Evolutionary conservation across 345 rosid species (phyloP), one percentile per base, ranked within the genome.

Genomic region (Clausena lansium): DNA sequence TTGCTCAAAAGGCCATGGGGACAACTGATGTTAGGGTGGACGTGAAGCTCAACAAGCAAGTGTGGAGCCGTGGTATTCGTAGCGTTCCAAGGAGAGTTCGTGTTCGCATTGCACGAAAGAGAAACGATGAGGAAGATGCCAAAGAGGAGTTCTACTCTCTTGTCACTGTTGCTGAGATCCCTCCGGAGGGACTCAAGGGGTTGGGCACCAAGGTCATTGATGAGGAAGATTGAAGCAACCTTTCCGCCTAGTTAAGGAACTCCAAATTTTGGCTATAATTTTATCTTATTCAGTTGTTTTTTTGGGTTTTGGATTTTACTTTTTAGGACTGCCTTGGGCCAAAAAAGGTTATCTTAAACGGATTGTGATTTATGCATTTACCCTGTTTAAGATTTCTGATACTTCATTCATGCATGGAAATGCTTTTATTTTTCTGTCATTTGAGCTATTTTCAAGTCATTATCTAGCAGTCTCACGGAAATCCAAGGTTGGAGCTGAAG

Each of bases 31-130:
- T 90, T 0, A 89, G 98, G 24, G 93, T 93, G 1, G 96, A 91
- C 74, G 96, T 93, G 70, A 93, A 93, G 86, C 85, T 93, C 57
- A 93, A 93, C 94, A 90, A 91, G 87, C 93, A 86, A 1, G 64
- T 93, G 2, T 93, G 98, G 96, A 93, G 98, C 86, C 87, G 83
- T 55, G 98, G 96, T 4, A 91, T 93, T 66, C 85, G 98, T 59
- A 84, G 98, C 2, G 94, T 92, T 5, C 94, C 95, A 7, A 89
- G 95, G 83, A 86, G 97, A 81, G 77, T 90, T 2, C 86, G 97
- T 41, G 96, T 93, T 22, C 87, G 98, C 6, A 69, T 91, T 78
- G 96, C 93, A 3, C 80, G 96, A 9, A 90, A 91, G 89, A 93
- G 98, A 76, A 93, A 89, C 1, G 98, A 91, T 2, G 98, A 93